A percentile compares a stretch with the other conserved stretches of the same genome.
Evolutionary conservation across 108 stramenopile species (phyloP).

Genomic region (Nannochloropsis oceanica): DNA sequence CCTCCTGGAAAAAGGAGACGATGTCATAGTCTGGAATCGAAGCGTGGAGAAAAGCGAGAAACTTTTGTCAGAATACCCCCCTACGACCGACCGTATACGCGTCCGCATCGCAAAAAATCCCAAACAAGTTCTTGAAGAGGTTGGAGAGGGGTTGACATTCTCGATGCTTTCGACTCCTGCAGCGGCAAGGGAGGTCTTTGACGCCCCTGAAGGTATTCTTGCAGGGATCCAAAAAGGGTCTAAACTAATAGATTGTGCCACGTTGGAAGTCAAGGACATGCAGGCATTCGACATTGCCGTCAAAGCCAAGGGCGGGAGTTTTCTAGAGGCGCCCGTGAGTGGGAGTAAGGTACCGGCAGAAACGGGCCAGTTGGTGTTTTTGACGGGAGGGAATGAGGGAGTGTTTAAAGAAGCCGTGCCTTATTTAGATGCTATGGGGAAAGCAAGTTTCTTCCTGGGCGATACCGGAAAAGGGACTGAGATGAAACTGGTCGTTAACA

Average conservation of each 20-base stretch:
- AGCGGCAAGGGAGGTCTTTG: neutral
- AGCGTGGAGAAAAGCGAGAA: neutral
- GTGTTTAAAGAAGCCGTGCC: slow-evolving; percentile 45
- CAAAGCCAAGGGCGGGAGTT: slow-evolving; percentile 57
- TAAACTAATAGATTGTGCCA: neutral
- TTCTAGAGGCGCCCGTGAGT: slow-evolving; percentile 64
- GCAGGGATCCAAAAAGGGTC: neutral
- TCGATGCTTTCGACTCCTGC: neutral
- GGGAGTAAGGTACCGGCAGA: slow-evolving; percentile 62
- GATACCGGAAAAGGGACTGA: slow-evolving; percentile 64
- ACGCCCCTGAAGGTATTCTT: neutral
- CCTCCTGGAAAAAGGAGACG: neutral
- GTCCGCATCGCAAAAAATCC: neutral
- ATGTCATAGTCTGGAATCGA: neutral
- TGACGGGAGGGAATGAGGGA: slow-evolving; percentile 64
- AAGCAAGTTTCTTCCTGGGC: slow-evolving; percentile 67
- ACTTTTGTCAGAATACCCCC: neutral
- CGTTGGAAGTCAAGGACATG: neutral
- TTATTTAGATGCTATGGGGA: slow-evolving; percentile 66
- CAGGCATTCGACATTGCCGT: slow-evolving; percentile 28
- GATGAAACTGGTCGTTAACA: slow-evolving; percentile 83
- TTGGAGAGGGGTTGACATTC: neutral
- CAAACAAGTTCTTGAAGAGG: neutral
- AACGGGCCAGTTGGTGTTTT: slow-evolving; percentile 64
- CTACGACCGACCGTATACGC: neutral